These are phyloP conservation scores for Lactarius quietus DNA, from an alignment of 768 basidiomycete species.

Conservation along the genomic window DNA sequence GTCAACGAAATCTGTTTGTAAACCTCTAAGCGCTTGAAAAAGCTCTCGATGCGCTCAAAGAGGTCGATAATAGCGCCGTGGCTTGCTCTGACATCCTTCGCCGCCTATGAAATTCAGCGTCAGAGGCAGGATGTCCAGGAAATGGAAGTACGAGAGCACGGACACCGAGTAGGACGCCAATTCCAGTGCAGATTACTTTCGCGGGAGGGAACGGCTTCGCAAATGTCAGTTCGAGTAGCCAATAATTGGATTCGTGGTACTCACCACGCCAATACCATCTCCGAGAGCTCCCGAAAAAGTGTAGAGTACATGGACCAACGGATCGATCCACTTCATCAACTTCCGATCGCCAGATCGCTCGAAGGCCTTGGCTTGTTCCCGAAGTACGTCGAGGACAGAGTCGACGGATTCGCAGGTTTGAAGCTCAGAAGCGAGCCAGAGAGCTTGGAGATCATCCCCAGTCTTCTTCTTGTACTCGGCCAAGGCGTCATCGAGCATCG, in stretches of 20 bases:
- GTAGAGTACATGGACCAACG: background rate
- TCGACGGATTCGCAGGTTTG: background rate
- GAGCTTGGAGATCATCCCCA: background rate
- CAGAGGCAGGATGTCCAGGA: background rate
- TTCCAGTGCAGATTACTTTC: background rate
- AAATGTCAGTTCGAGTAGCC: background rate
- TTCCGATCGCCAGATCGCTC: background rate
- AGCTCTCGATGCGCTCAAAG: background rate
- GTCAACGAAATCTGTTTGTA: background rate
- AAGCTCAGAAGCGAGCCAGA: background rate
- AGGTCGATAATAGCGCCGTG: background rate
- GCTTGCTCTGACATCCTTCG: background rate
- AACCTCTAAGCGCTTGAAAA: background rate
- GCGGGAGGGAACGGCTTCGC: background rate
- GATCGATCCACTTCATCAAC: background rate
- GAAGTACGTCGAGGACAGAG: background rate
- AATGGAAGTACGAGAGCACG: background rate
- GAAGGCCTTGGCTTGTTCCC: background rate
- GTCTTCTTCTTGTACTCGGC: background rate
- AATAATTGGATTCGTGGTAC: background rate
- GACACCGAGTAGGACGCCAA: background rate
- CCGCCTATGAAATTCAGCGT: background rate
- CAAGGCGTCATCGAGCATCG: background rate
- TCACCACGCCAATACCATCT: background rate
- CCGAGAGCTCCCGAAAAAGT: background rate